A percentile compares a stretch with the other conserved stretches of the same genome.
These are phyloP conservation scores for Huntiella abstrusa DNA, from an alignment of 2,329 filamentous ascomycete species.

Conservation along the genomic window DNA sequence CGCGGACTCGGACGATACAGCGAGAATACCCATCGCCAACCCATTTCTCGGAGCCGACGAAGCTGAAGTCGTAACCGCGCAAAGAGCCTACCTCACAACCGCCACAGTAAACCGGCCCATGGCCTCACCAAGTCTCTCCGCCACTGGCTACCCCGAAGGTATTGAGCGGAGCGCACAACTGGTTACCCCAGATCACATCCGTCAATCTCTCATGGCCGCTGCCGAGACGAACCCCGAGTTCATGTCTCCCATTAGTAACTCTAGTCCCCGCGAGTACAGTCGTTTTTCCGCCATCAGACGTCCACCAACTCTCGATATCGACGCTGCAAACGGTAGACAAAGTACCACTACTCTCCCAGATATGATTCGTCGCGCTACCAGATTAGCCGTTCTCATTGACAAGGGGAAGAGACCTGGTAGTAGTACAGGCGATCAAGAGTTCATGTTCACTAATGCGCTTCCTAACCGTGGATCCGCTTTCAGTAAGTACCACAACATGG, in stretches of 20 bases:
- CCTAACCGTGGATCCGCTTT: constrained; percentile 3
- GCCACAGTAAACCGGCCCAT: background rate
- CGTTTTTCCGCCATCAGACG: constrained; percentile 36
- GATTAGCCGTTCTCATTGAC: constrained; percentile 72
- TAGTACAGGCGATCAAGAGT: constrained; percentile 31
- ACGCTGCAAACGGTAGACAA: constrained; percentile 64
- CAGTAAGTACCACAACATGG: background rate
- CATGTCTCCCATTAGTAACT: constrained; percentile 15
- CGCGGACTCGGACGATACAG: constrained; percentile 1
- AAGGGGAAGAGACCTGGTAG: constrained; percentile 50
- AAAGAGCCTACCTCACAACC: background rate
- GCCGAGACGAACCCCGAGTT: constrained; percentile 21
- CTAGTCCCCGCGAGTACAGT: constrained; percentile 20
- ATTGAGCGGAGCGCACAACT: constrained; percentile 4
- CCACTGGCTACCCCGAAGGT: background rate
- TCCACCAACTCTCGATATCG: constrained; percentile 63
- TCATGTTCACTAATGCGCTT: constrained; percentile 29
- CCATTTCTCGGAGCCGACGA: constrained; percentile 5
- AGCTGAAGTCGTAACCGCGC: background rate
- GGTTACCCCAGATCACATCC: constrained; percentile 24
- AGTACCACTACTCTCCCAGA: constrained; percentile 86
- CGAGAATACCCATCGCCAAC: constrained; percentile 3
- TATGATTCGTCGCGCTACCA: constrained; percentile 73
- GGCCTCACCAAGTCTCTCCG: background rate
- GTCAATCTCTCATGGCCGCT: constrained; percentile 31